Evolutionary conservation across 2,329 filamentous ascomycete genomes (phyloP).

Genomic region (Pezizomycotina sp.): DNA sequence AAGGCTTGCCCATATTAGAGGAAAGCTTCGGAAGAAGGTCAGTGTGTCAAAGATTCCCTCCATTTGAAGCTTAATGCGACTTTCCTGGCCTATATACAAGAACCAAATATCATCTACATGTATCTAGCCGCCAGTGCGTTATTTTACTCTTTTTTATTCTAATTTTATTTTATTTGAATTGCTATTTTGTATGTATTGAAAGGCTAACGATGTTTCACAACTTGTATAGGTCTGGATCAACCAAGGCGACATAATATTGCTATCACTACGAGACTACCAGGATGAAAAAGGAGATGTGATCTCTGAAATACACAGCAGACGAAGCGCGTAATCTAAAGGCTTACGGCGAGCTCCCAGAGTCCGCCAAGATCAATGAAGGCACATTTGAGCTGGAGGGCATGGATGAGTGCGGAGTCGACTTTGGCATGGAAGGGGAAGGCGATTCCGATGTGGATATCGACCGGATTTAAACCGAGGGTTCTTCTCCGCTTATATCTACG

Average conservation of each 20-base stretch:
- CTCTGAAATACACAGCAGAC: slow-evolving; percentile 87
- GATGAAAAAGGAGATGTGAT: slow-evolving; percentile 88
- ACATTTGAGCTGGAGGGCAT: slow-evolving; percentile 67
- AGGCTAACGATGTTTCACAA: too few relatives aligned
- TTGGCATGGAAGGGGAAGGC: slow-evolving; percentile 76
- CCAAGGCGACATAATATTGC: slow-evolving; percentile 84
- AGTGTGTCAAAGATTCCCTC: not conserved
- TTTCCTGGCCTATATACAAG: too few relatives aligned
- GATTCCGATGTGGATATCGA: slow-evolving; percentile 65
- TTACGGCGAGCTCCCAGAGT: slow-evolving; percentile 92
- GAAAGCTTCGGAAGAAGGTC: slow-evolving; percentile 91
- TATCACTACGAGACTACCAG: slow-evolving; percentile 80
- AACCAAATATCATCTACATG: too few relatives aligned
- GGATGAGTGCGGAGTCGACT: slow-evolving; percentile 95
- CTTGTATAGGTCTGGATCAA: slow-evolving; percentile 86
- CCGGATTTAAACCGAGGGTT: slow-evolving; percentile 53
- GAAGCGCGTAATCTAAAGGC: slow-evolving; percentile 91
- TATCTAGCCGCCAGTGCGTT: too few relatives aligned
- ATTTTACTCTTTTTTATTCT: too few relatives aligned
- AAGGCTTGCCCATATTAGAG: slow-evolving; percentile 69
- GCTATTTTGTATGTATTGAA: too few relatives aligned
- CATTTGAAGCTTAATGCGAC: too few relatives aligned
- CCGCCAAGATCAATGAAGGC: slow-evolving; percentile 99
- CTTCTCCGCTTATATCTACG: not conserved
- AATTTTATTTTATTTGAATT: too few relatives aligned